Conservation (phyloP, 2,329 filamentous ascomycete genomes). For the Myriangium duriaei region DNA sequence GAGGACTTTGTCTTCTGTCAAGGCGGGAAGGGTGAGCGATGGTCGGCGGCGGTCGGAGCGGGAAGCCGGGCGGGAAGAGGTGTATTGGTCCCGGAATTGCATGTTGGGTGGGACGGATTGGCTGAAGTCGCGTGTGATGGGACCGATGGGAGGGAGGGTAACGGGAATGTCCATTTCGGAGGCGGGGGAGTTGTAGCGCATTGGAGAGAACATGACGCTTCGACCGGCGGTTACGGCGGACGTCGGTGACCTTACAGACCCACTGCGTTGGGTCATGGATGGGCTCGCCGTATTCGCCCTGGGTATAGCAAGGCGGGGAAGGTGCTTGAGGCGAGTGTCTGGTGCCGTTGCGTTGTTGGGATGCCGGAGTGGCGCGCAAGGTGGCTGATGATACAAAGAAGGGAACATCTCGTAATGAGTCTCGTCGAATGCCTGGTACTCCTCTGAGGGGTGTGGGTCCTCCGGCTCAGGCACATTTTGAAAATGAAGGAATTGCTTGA, state of each 20-base stretch:
- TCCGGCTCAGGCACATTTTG: constrained; percentile 46
- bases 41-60: constrained; percentile 44
- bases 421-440: constrained; percentile 32
- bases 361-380: constrained; percentile 26
- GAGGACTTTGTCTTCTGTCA: constrained; percentile 37
- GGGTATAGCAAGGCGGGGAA: constrained; percentile 47
- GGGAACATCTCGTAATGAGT: constrained; percentile 41
- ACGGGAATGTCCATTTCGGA: constrained; percentile 84
- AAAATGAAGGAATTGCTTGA: constrained; percentile 80
- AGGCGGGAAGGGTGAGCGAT: constrained; percentile 56
- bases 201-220: constrained; percentile 38
- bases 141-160: constrained; percentile 57
- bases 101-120: constrained; percentile 92
- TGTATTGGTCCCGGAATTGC: constrained; percentile 50
- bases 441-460: constrained; percentile 56
- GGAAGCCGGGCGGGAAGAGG: constrained; percentile 18
- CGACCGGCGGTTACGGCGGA: constrained; percentile 33
- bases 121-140: constrained; percentile 64
- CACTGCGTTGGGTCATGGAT: constrained; percentile 19
- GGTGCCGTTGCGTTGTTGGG: constrained; percentile 31
- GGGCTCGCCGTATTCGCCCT: constrained; percentile 26
- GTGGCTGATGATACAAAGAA: constrained; percentile 7
- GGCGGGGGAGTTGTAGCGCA: constrained; percentile 57
- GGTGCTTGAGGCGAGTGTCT: constrained; percentile 39
- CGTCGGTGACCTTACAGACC: constrained; percentile 14